These are phyloP conservation scores for Ceratocystis lukuohia DNA, from an alignment of 2,329 filamentous ascomycete species.

Conservation along the genomic window DNA sequence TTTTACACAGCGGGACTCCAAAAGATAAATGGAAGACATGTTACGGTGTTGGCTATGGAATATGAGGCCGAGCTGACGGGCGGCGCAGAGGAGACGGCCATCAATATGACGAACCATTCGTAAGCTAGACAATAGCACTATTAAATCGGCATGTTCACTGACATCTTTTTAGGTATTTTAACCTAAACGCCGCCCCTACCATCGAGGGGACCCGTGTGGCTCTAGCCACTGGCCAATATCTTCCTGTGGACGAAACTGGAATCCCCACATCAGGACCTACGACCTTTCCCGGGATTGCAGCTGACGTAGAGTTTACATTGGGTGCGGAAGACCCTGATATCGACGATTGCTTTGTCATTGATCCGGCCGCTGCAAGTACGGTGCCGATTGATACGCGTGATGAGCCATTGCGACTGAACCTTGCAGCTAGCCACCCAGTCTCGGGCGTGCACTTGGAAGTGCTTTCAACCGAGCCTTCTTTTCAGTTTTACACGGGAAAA, in stretches of 20 bases:
- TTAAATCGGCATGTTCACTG: not conserved
- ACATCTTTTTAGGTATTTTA: constrained; percentile 42
- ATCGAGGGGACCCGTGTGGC: constrained; percentile 52
- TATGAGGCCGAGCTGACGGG: constrained; percentile 75
- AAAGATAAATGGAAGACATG: constrained; percentile 45
- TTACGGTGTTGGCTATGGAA: constrained; percentile 67
- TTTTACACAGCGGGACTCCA: constrained; percentile 67
- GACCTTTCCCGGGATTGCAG: constrained; percentile 50
- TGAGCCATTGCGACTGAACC: constrained; percentile 49
- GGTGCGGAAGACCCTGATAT: constrained; percentile 59
- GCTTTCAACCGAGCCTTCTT: constrained; percentile 81
- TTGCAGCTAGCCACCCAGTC: constrained; percentile 58
- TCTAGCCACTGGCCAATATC: constrained; percentile 49
- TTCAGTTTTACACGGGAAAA: constrained; percentile 92
- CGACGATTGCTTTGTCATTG: constrained; percentile 81
- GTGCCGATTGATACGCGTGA: constrained; percentile 54
- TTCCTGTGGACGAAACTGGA: constrained; percentile 57
- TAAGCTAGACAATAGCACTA: not conserved
- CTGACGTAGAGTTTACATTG: constrained; percentile 57
- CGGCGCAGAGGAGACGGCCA: constrained; percentile 72
- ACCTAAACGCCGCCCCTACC: constrained; percentile 41
- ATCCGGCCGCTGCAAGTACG: constrained; percentile 32
- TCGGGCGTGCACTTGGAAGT: constrained; percentile 74
- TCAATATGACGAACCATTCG: constrained; percentile 94
- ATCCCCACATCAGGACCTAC: constrained; percentile 61